These are phyloP conservation scores for Fusarium globosum DNA, from an alignment of 2,329 filamentous ascomycete species.

Conservation along the genomic window DNA sequence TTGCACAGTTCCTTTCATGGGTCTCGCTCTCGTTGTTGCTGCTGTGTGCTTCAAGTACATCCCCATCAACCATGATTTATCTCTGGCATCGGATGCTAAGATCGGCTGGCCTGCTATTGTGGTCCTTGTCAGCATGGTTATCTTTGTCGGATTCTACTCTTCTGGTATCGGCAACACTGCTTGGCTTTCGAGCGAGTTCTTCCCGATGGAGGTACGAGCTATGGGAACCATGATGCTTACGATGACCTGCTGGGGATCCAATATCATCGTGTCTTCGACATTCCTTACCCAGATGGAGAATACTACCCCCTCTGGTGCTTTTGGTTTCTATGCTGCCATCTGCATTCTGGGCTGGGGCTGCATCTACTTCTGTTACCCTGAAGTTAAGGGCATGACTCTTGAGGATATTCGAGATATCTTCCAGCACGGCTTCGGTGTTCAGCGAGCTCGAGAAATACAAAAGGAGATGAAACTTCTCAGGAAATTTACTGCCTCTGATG, in stretches of 20 bases:
- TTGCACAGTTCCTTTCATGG: slow-evolving; percentile 58
- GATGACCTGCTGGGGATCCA: slow-evolving; percentile 58
- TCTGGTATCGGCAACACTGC: slow-evolving; percentile 59
- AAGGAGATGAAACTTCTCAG: slow-evolving; percentile 44
- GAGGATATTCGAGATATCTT: slow-evolving; percentile 66
- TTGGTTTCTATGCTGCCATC: slow-evolving; percentile 63
- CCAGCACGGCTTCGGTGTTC: slow-evolving; percentile 58
- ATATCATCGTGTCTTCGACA: slow-evolving; percentile 62
- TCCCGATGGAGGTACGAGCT: slow-evolving; percentile 60
- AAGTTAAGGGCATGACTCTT: slow-evolving; percentile 65
- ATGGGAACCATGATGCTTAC: slow-evolving; percentile 61
- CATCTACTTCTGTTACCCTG: slow-evolving; percentile 63
- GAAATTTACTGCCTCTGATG: not conserved
- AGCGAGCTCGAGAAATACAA: slow-evolving; percentile 54
- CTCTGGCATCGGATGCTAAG: slow-evolving; percentile 49
- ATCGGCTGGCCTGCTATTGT: slow-evolving; percentile 53
- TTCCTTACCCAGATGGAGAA: slow-evolving; percentile 61
- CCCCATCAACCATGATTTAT: slow-evolving; percentile 56
- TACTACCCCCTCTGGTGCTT: slow-evolving; percentile 61
- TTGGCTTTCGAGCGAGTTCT: slow-evolving; percentile 60
- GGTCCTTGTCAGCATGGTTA: slow-evolving; percentile 51
- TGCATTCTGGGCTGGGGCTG: slow-evolving; percentile 56
- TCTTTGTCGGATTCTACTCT: slow-evolving; percentile 51
- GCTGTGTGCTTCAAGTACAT: slow-evolving; percentile 56
- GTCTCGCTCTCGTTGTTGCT: slow-evolving; percentile 53